Conservation (phyloP, 495 filamentous ascomycete genomes). For the Hypoxylon trugodes region DNA sequence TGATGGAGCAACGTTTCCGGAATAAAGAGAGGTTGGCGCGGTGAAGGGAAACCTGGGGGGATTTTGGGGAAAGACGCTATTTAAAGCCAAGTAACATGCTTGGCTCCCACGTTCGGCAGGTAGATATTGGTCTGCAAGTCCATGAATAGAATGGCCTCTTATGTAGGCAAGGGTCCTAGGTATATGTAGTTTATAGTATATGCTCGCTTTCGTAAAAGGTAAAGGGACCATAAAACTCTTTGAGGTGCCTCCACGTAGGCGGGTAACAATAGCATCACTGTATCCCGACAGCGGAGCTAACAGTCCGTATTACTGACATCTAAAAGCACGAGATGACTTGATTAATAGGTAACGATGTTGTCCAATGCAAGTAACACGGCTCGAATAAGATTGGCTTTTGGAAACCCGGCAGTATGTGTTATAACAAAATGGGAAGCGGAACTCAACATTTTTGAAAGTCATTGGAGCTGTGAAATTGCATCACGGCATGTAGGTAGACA, state of each 20-base stretch:
- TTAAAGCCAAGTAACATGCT: conserved; percentile 15
- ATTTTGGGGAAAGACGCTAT: conserved; percentile 15
- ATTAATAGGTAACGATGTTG: conserved; percentile 11
- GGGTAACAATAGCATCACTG: not conserved
- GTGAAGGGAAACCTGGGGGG: conserved; percentile 5
- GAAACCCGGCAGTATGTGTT: not conserved
- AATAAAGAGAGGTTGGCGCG: conserved; percentile 28
- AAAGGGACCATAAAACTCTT: not conserved
- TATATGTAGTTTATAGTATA: not conserved
- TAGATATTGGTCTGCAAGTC: conserved; percentile 4
- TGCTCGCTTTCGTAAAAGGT: not conserved
- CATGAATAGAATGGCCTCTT: too few species aligned
- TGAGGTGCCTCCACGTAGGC: not conserved
- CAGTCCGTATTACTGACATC: conserved; percentile 14
- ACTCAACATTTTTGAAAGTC: not conserved
- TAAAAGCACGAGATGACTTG: conserved; percentile 11
- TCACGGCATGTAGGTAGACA: not conserved
- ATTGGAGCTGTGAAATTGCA: not conserved
- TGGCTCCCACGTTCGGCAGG: not conserved
- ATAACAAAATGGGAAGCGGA: not conserved
- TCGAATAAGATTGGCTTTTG: not conserved
- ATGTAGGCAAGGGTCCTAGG: not conserved
- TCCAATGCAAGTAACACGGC: conserved; percentile 4
- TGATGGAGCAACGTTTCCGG: conserved; percentile 24
- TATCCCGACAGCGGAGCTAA: conserved; percentile 15